Percentiles rank a stretch among this genome's conserved stretches.
Evolutionary conservation across 73 alveolate genomes (phyloP).

Genomic region (Paramecium biaurelia): DNA sequence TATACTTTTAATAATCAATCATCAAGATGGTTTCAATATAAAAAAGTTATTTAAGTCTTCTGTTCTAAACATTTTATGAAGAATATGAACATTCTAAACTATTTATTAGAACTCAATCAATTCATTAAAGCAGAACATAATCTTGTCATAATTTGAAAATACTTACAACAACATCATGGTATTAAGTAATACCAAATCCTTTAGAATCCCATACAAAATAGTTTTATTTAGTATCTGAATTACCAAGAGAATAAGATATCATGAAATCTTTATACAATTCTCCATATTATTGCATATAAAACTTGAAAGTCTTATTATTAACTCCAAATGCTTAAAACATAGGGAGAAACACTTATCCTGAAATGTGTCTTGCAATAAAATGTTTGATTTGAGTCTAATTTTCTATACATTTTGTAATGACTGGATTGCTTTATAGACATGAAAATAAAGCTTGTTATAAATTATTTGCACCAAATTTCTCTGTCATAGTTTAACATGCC

Average conservation of each 20-base stretch:
- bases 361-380: neutral
- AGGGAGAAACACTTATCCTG: neutral
- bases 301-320: neutral
- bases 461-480: neutral
- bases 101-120: neutral
- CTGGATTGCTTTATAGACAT: neutral
- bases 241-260: neutral
- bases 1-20: neutral
- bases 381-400: neutral
- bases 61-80: constrained; percentile 23
- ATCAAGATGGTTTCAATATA: constrained; percentile 33
- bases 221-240: neutral
- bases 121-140: constrained; percentile 27
- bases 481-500: neutral
- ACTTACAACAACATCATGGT: constrained; percentile 40
- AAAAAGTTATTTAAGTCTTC: neutral
- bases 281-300: neutral
- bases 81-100: constrained; percentile 7
- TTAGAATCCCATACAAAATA: constrained; percentile 36
- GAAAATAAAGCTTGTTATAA: neutral
- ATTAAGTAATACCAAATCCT: constrained; percentile 23
- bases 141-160: neutral
- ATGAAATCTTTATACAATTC: constrained; percentile 22
- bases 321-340: neutral
- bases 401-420: neutral